Conservation (phyloP, 2,329 filamentous ascomycete genomes). For the Stromatinia cepivora region DNA sequence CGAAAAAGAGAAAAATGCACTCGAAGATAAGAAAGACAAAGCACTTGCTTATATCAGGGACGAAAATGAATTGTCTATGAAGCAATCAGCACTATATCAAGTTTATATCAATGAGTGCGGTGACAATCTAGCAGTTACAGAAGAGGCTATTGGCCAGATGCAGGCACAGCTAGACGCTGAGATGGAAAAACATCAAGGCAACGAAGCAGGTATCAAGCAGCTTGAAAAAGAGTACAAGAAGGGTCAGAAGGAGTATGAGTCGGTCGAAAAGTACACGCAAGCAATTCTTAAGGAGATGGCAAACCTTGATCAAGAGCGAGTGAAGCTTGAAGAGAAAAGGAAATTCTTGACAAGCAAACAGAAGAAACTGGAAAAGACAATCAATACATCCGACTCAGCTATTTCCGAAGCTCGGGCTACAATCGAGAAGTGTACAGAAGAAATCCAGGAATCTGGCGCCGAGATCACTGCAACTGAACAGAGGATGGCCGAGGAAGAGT, state of each 20-base stretch:
- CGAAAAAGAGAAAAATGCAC: slow-evolving; percentile 89
- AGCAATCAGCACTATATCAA: slow-evolving; percentile 91
- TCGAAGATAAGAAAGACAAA: slow-evolving; percentile 97
- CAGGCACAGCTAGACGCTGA: slow-evolving; percentile 84
- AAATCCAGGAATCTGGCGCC: slow-evolving; percentile 73
- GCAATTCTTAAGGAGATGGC: slow-evolving; percentile 80
- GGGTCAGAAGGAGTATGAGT: slow-evolving; percentile 79
- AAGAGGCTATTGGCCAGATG: slow-evolving; percentile 89
- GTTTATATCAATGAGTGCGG: slow-evolving; percentile 85
- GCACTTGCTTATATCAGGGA: slow-evolving; percentile 85
- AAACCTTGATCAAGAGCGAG: slow-evolving; percentile 91
- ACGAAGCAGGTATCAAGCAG: slow-evolving; percentile 84
- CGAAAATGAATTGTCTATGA: slow-evolving; percentile 87
- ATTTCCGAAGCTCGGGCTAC: slow-evolving; percentile 73
- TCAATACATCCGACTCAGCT: slow-evolving; percentile 73
- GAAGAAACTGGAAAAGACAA: slow-evolving; percentile 91
- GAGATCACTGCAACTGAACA: slow-evolving; percentile 77
- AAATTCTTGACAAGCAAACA: slow-evolving; percentile 90
- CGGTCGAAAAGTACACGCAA: slow-evolving; percentile 79
- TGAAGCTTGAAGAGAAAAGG: slow-evolving; percentile 97
- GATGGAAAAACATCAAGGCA: slow-evolving; percentile 87
- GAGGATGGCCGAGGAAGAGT: slow-evolving; percentile 75
- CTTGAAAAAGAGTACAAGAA: slow-evolving; percentile 82
- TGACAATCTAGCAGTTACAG: slow-evolving; percentile 83
- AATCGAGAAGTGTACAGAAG: slow-evolving; percentile 73